phyloP scores from a whole-genome alignment of 2,329 filamentous ascomycete species.

The Fusarium tuaranense region DNA sequence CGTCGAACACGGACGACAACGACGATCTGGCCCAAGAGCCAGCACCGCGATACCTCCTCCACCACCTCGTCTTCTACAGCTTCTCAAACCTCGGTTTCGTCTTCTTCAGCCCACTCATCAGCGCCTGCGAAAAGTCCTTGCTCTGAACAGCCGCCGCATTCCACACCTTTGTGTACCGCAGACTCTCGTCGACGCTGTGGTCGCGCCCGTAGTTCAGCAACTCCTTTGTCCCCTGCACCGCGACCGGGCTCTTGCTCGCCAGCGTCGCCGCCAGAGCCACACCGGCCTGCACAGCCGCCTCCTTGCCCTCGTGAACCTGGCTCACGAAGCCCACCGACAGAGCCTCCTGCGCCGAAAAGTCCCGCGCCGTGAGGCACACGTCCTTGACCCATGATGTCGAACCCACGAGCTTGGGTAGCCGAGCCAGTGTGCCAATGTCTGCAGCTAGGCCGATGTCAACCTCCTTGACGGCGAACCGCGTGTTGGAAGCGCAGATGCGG shows the following conservation, averaged over 20 bases:
- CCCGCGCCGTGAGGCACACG: conserved; percentile 76
- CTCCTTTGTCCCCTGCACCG: conserved; percentile 89
- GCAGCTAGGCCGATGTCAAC: conserved; percentile 86
- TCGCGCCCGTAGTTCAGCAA: conserved; percentile 85
- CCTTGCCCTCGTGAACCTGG: conserved; percentile 72
- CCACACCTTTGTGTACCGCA: conserved; percentile 89
- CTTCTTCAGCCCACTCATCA: conserved; percentile 83
- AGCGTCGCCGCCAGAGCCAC: conserved; percentile 74
- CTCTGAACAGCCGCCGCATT: conserved; percentile 88
- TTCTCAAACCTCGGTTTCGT: conserved; percentile 87
- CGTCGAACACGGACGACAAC: not conserved
- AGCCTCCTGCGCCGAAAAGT: conserved; percentile 78
- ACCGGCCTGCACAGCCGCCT: conserved; percentile 70
- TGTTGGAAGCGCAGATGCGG: conserved; percentile 70
- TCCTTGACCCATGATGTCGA: conserved; percentile 84
- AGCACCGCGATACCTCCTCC: not conserved
- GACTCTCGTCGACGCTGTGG: conserved; percentile 78
- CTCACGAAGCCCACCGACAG: conserved; percentile 77
- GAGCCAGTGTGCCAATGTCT: conserved; percentile 80
- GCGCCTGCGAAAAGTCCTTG: conserved; percentile 77
- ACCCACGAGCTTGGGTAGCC: conserved; percentile 79
- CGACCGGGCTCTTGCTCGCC: conserved; percentile 86
- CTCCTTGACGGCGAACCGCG: conserved; percentile 80
- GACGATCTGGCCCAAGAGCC: not conserved
- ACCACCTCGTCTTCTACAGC: conserved; percentile 61